phyloP scores from a whole-genome alignment of 495 filamentous ascomycete genomes.

The Penicillium verhagenii region DNA sequence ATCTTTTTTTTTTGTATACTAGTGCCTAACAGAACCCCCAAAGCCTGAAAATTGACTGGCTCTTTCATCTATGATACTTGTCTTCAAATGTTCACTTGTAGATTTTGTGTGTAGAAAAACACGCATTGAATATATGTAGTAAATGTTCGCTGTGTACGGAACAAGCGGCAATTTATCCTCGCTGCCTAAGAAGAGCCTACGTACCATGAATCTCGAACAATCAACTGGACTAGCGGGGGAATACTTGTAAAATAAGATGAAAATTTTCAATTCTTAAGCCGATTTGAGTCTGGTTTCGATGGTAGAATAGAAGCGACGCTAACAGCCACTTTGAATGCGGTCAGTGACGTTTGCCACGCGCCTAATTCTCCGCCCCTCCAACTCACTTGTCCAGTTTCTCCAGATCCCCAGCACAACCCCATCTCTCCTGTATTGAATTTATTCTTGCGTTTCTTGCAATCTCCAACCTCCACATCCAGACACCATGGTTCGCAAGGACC shows the following conservation, averaged over 20 bases:
- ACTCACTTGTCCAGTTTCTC: neutral
- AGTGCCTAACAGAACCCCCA: constrained; percentile 25
- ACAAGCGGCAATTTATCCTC: neutral
- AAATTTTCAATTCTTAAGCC: neutral
- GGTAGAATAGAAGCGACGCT: constrained; percentile 7
- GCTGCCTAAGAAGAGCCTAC: too few species aligned
- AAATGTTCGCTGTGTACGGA: too few species aligned
- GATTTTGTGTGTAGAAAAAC: too few species aligned
- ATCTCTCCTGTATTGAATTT: neutral
- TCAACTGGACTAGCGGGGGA: neutral
- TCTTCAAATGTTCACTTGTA: too few species aligned
- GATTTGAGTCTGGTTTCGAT: neutral
- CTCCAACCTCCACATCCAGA: neutral
- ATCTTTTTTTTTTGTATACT: constrained; percentile 11
- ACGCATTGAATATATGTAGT: too few species aligned
- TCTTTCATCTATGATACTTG: too few species aligned
- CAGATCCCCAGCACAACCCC: neutral
- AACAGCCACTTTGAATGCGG: constrained; percentile 25
- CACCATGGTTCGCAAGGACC: constrained; percentile 49
- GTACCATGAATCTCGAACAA: too few species aligned
- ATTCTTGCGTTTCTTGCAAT: neutral
- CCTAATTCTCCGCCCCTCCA: constrained; percentile 8
- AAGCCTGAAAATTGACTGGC: constrained; percentile 1
- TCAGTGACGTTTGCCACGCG: constrained; percentile 31
- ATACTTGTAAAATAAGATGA: neutral